A percentile compares a stretch with the other conserved stretches of the same genome.
Evolutionary conservation across 2,329 filamentous ascomycete species (phyloP).

Genomic region (Monosporascus sp.): DNA sequence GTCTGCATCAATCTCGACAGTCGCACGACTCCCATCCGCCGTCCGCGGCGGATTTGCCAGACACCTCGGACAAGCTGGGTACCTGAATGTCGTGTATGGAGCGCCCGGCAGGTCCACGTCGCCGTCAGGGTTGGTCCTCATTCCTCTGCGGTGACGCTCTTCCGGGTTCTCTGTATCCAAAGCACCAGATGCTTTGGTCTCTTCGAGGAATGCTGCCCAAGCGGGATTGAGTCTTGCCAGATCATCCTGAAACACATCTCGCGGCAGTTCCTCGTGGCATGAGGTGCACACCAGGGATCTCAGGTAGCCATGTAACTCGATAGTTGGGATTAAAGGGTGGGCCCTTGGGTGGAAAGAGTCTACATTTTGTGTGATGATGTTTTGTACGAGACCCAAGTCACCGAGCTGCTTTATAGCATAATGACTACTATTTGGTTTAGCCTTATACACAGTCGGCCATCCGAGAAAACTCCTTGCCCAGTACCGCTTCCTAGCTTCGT

Average conservation of each 20-base stretch:
- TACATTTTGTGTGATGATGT: constrained; percentile 91
- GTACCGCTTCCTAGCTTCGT: constrained; percentile 85
- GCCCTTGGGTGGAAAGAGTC: constrained; percentile 84
- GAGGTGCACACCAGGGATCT: constrained; percentile 75
- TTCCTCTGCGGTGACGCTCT: constrained; percentile 61
- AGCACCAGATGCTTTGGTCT: constrained; percentile 69
- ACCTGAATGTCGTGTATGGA: constrained; percentile 84
- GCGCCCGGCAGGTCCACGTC: constrained; percentile 87
- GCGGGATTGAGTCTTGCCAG: constrained; percentile 76
- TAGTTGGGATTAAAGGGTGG: constrained; percentile 68
- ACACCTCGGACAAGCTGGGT: constrained; percentile 83
- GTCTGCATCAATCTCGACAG: constrained; percentile 68
- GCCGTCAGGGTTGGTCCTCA: constrained; percentile 88
- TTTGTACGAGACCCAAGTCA: constrained; percentile 64
- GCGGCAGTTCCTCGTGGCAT: constrained; percentile 67
- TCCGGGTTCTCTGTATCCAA: constrained; percentile 72
- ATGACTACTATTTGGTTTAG: constrained; percentile 77
- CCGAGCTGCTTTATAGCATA: constrained; percentile 70
- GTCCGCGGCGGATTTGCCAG: constrained; percentile 56
- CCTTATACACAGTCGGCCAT: constrained; percentile 76
- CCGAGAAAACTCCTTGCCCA: constrained; percentile 95
- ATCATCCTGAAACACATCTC: constrained; percentile 70
- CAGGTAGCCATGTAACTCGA: constrained; percentile 90
- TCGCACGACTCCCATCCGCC: constrained; percentile 48
- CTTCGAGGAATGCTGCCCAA: constrained; percentile 73